Conservation (phyloP, 139 green algal genomes). For the Prasinococcaceae sp. region DNA sequence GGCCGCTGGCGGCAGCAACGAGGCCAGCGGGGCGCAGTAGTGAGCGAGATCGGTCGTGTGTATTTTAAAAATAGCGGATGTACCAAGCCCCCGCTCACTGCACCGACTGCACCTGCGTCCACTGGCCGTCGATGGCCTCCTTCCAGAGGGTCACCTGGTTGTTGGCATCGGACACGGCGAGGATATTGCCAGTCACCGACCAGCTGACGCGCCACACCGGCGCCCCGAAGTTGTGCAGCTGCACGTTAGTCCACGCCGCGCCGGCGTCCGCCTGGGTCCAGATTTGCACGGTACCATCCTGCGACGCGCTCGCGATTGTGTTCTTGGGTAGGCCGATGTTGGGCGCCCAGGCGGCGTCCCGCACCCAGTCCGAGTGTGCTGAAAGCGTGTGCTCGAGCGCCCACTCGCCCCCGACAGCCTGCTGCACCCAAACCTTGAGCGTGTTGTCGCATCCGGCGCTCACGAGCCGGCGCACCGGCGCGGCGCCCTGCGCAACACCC, state of each 20-base stretch:
- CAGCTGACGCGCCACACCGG: slow-evolving; percentile 86
- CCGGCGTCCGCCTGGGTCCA: slow-evolving; percentile 54
- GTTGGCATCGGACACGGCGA: slow-evolving; percentile 65
- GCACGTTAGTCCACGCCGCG: slow-evolving; percentile 38
- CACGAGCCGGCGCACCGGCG: slow-evolving; percentile 48
- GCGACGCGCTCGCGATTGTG: slow-evolving; percentile 74
- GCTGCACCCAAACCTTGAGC: slow-evolving; percentile 53
- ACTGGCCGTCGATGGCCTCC: slow-evolving; percentile 73
- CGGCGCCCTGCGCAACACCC: slow-evolving; percentile 20
- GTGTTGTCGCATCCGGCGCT: slow-evolving; percentile 75
- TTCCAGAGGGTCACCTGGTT: slow-evolving; percentile 87
- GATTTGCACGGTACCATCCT: slow-evolving; percentile 82
- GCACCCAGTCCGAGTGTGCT: slow-evolving; percentile 73
- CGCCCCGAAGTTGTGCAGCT: slow-evolving; percentile 62
- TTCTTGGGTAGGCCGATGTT: slow-evolving; percentile 66
- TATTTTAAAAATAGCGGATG: not conserved
- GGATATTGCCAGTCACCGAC: slow-evolving; percentile 75
- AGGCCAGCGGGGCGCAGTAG: too few relatives aligned
- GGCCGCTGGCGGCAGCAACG: too few relatives aligned
- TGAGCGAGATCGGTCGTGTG: not conserved
- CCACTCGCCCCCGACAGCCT: slow-evolving; percentile 43
- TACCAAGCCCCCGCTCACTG: slow-evolving; percentile 2
- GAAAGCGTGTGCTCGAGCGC: slow-evolving; percentile 49
- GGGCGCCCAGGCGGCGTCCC: slow-evolving; percentile 90
- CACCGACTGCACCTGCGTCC: slow-evolving; percentile 58